Conservation (phyloP, 2,329 filamentous ascomycete species). For the Juglanconis sp. region DNA sequence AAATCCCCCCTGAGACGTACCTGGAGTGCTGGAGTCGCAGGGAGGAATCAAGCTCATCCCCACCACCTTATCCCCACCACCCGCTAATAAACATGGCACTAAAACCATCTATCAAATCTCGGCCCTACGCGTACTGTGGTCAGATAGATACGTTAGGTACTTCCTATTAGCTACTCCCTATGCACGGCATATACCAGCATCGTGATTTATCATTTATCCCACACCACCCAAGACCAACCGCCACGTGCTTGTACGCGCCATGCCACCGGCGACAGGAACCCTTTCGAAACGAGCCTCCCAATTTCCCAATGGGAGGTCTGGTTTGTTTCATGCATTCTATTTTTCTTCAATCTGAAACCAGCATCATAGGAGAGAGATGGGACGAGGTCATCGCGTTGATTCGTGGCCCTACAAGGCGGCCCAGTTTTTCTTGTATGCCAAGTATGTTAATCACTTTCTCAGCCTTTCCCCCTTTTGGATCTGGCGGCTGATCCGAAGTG, state of each 20-base stretch:
- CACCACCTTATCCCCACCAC: background rate
- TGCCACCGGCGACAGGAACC: background rate
- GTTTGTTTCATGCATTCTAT: background rate
- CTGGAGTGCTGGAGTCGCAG: background rate
- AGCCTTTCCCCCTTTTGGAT: background rate
- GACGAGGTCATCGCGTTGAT: background rate
- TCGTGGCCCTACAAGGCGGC: background rate
- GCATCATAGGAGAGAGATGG: background rate
- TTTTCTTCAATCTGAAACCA: background rate
- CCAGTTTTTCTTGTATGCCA: background rate
- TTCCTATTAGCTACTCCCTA: too few species aligned
- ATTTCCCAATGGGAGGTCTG: background rate
- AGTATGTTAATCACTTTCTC: too few species aligned
- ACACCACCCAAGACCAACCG: background rate
- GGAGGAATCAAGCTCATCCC: constrained; percentile 7
- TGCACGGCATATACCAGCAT: too few species aligned
- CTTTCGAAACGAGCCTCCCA: background rate
- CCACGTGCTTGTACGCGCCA: background rate
- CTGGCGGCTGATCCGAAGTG: background rate
- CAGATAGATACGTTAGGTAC: background rate
- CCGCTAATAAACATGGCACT: background rate
- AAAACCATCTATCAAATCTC: background rate
- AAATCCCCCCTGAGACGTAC: too few species aligned
- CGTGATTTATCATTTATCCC: too few species aligned
- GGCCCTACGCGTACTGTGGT: background rate